Evolutionary conservation across 371 early-diverging fungal genomes (phyloP), one percentile per base, ranked within the genome.

Genomic region (Lichtheimia ramosa): DNA sequence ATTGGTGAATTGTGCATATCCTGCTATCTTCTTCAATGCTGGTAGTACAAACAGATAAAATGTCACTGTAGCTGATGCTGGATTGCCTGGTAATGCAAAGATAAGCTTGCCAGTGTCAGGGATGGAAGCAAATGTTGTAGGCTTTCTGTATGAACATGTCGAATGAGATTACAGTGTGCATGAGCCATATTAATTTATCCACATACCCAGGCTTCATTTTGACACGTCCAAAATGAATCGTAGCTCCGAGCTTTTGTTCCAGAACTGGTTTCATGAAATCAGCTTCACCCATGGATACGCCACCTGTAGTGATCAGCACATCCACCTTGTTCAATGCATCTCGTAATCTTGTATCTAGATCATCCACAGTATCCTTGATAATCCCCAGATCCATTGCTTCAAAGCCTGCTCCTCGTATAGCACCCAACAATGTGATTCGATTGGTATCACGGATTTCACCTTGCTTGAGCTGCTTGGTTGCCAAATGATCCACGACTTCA

Each of bases 211-310:
- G 97, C 68, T 95, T 96, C 89, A 97, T 89, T 55, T 78, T 63
- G n/a, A 97, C 89, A 3, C 96, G 83, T 0, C 96, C 96, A 80
- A 97, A 95, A 55, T 89, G 89, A 24, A 95, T 83, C 0, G 67
- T 82, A 4, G 92, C 96, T 4, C 83, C 83, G 14, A 94, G 61
- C 16, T 80, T 81, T 53, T 87, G 86, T 61, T 92, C 92, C 12
- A 96, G 66, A 0, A 92, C 88, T 2, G 93, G 88, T 60, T 95
- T 95, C 61, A 97, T 78, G 43, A 91, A 83, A 73, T 97, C 97
- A 42, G 87, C 81, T 73, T 97, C 96, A 23, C 96, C 96, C 97
- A 97, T 97, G 1, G 94, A 93, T 0, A 95, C 96, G 2, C 96
- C 97, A 24, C 97, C 97, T 0, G 95, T 93, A 2, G 92, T 91